Conservation (phyloP, 352 stramenopile species). For the Pilasporangium apinafurcum region DNA sequence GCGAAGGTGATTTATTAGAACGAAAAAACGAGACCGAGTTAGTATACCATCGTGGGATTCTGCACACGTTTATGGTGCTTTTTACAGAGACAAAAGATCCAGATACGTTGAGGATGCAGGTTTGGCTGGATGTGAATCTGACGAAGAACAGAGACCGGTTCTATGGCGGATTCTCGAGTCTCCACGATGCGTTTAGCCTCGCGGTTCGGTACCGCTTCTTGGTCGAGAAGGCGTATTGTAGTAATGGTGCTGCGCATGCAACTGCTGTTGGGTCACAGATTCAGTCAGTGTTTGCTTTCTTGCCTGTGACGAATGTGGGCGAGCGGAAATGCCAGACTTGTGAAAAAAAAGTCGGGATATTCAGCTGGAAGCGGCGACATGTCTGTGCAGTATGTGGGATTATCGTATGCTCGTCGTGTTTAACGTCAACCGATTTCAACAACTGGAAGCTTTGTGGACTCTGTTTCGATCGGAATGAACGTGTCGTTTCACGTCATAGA, state of each 20-base stretch:
- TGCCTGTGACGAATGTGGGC: conserved; percentile 24
- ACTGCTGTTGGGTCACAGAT: no score
- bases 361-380: conserved; percentile 54
- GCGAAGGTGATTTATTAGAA: conserved; percentile 36
- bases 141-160: conserved; percentile 44
- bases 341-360: conserved; percentile 48
- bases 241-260: no score
- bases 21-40: conserved; percentile 30
- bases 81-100: conserved; percentile 49
- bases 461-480: conserved; percentile 61
- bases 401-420: conserved; percentile 53
- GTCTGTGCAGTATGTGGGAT: conserved; percentile 58
- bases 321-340: conserved; percentile 63
- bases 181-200: conserved; percentile 67
- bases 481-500: conserved; percentile 43
- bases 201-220: conserved; percentile 53
- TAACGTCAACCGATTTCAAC: conserved; percentile 56
- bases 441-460: conserved; percentile 51
- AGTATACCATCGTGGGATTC: conserved; percentile 39
- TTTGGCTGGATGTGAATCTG: conserved; percentile 65
- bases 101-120: conserved; percentile 56
- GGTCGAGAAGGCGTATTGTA: no score
- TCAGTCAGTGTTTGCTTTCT: conserved; percentile 15
- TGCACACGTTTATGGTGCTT: conserved; percentile 58
- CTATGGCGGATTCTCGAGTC: conserved; percentile 48